Conservation (phyloP, 352 stramenopile species). For the Phytophthora foliorum region DNA sequence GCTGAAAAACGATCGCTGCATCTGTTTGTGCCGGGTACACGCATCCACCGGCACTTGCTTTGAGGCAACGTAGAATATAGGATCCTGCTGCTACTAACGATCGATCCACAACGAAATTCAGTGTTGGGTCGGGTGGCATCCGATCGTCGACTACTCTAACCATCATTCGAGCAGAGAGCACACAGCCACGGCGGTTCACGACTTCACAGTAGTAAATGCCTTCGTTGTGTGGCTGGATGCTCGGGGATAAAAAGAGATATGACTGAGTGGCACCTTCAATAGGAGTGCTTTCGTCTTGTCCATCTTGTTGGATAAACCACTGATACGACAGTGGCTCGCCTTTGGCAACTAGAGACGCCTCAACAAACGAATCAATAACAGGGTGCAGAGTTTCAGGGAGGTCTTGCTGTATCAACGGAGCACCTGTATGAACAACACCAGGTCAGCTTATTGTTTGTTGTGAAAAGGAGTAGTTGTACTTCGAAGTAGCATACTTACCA, state of each 20-base stretch:
- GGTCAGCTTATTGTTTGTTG: background rate
- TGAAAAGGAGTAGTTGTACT: background rate
- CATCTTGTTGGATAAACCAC: conserved; percentile 52
- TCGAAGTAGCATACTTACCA: conserved; percentile 36
- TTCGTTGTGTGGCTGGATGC: conserved; percentile 64
- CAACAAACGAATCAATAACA: conserved; percentile 60
- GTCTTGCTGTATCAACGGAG: conserved; percentile 58
- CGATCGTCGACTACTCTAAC: conserved; percentile 63
- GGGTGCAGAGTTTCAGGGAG: conserved; percentile 43
- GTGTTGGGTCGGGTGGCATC: conserved; percentile 44
- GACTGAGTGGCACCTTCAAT: conserved; percentile 56
- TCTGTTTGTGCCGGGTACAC: conserved; percentile 36
- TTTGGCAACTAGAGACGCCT: conserved; percentile 59
- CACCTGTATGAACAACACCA: conserved; percentile 19
- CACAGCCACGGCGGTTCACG: conserved; percentile 56
- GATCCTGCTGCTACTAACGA: conserved; percentile 7
- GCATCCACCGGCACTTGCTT: conserved; percentile 47
- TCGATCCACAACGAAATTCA: conserved; percentile 53
- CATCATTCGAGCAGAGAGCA: conserved; percentile 42
- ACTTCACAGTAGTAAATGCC: conserved; percentile 71
- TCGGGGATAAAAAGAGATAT: conserved; percentile 62
- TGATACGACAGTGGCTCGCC: conserved; percentile 79
- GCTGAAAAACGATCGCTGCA: conserved; percentile 58
- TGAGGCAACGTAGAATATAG: conserved; percentile 45
- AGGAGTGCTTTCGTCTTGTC: conserved; percentile 25